Base-by-base conservation (phyloP, 768 basidiomycete genomes). In the Kwoniella europaea region DNA sequence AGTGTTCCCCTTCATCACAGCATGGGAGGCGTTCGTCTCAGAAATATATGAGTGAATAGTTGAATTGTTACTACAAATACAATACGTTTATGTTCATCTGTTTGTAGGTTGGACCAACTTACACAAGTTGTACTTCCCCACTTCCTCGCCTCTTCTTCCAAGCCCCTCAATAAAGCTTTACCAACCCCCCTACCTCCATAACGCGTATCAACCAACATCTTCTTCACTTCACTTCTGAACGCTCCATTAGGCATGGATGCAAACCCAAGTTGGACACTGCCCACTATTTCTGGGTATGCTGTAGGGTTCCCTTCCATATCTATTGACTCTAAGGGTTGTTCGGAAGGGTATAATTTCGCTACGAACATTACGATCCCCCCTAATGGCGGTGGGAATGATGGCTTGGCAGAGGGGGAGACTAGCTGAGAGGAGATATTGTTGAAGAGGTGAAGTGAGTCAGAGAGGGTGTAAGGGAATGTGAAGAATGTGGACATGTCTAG, bases 181-280 rank as follows among this genome's bases (percentile, higher is more conserved):
- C 61, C 68, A 24, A 63, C 29, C 53, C 68, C 67, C 29, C 67
- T 27, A 10, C 67, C 53, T 4, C 41, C 44, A 69, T 69, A 69
- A 18, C 67, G 27, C 59, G n/a, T 29, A 58, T 69, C 67, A 20
- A 69, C 67, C 3, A 69, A n/a, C 53, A 63, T 41, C 41, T 69
- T 63, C 53, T 62, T 63, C 35, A 63, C 68, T 43, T 69, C 68
- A 15, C 27, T 54, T 24, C 68, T 22, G 61, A 41, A 55, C 16
- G 52, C 68, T 1, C 68, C 67, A 22, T 69, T 69, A 9, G 67
- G 67, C 43, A 46, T 69, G n/a, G 15, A 16, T 10, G 42, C 44
- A 43, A 69, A 69, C 2, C 52, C 60, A 18, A 69, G 41, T 20
- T 69, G 67, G 20, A 69, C 67, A 13, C 24, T 52, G 4, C 67